Evolutionary conservation across 2,329 filamentous ascomycete genomes (phyloP), one percentile per base, ranked within the genome.

Genomic region (Phoma sp.): DNA sequence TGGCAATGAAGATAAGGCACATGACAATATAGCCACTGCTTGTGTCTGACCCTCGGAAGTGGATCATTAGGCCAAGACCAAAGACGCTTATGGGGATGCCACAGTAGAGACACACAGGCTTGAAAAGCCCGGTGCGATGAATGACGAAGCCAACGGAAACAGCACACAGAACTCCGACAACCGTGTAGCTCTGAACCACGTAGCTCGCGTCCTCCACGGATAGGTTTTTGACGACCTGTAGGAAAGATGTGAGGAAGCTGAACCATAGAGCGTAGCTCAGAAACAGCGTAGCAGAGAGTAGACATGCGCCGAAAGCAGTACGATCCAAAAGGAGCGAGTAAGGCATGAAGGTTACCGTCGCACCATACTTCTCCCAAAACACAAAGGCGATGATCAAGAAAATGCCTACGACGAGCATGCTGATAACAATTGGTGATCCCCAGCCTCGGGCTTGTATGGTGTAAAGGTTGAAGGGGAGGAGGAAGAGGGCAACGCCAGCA

Each of bases 101-200:
- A 62, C 87, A 85, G 67, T 87, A 85, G 34, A 87, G 79, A n/a
- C n/a, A n/a, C 21, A 82, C 82, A 49, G 83, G 81, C 32, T 85
- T 77, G 54, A 78, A 80, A 73, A 78, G 81, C 32, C 87, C 81
- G 26, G 87, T 68, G 12, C 84, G 67, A 6, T 84, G 84, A 17
- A 85, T 76, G 40, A 83, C 64, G 45, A 45, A 54, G 25, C 57
- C 53, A 5, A 56, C 57, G n/a, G n/a, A n/a, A n/a, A n/a, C n/a
- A n/a, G n/a, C n/a, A n/a, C n/a, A n/a, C n/a, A n/a, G n/a, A n/a
- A n/a, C n/a, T n/a, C n/a, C n/a, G n/a, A n/a, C n/a, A n/a, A n/a
- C n/a, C n/a, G n/a, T n/a, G n/a, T 25, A 9, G 23, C 5, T 25
- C 5, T 25, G 15, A 42, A 29, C 5, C 25, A 45, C 42, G n/a